Base-by-base conservation (phyloP, 2,329 filamentous ascomycete genomes). In the Phyllosticta ampelicida region DNA sequence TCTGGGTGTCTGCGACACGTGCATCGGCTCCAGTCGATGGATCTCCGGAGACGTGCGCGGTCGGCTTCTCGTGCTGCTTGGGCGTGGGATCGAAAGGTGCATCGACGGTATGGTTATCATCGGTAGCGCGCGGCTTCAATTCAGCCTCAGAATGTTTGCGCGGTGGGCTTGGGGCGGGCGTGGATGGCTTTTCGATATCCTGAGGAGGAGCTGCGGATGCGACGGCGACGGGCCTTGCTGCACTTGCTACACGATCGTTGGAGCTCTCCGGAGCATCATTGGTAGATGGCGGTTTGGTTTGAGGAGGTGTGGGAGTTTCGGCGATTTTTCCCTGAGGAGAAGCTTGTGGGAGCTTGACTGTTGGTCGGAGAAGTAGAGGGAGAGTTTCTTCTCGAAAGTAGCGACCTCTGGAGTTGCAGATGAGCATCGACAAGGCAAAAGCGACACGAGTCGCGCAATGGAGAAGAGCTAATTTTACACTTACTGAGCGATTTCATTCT, bases 401-500 rank as follows among this genome's bases (percentile, higher is more conserved):
- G 61, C 77, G 79, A 64, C 79, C 78, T 76, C 81, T 83, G 64
- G 44, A 62, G 48, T 51, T 52, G 36, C 36, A 5, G 6, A 44
- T 44, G 36, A 44, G 36, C 13, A 44, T 8, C 13, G 13, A 44
- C 36, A 16, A n/a, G 5, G 16, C 13, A 18, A 44, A 44, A n/a
- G 5, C 36, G 36, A 44, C n/a, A n/a, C 36, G n/a, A 44, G 64
- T 65, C 62, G 58, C 63, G 60, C 59, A 55, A 61, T 50, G 68
- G 68, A 60, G 66, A 29, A 68, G 4, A 61, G 79, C 49, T 53
- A 49, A 29, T 28, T 20, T 53, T 53, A 13, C 5, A 72, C 79
- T 73, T 77, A 84, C 82, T 78, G 78, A 63, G 76, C 66, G 48
- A 84, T 73, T 63, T 82, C 77, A 70, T 83, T 82, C 64, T 76